Evolutionary conservation across 2,329 filamentous ascomycete species (phyloP).

Genomic region (Zymoseptoria ardabiliae): DNA sequence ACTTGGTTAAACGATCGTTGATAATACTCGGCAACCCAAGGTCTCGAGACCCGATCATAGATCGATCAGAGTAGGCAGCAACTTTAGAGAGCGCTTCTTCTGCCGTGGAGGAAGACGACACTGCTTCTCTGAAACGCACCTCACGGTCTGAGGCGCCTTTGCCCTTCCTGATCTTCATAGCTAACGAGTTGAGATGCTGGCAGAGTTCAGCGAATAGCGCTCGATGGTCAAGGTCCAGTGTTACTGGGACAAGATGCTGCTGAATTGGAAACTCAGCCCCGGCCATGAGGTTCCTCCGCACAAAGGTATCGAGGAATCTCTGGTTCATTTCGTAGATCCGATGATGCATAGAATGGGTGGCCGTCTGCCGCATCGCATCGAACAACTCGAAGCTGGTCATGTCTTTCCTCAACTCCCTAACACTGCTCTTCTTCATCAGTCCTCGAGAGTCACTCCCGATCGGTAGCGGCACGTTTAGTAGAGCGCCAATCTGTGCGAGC

Average conservation of each 20-base stretch:
- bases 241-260: constrained; percentile 39
- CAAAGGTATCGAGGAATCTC: constrained; percentile 48
- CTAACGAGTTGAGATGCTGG: constrained; percentile 45
- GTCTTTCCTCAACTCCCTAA: constrained; percentile 36
- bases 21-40: constrained; percentile 11
- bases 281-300: constrained; percentile 36
- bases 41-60: not conserved
- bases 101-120: constrained; percentile 39
- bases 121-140: constrained; percentile 39
- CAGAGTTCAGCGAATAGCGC: constrained; percentile 50
- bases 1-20: constrained; percentile 1
- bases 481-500: constrained; percentile 50
- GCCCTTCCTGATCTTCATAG: constrained; percentile 40
- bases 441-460: constrained; percentile 44
- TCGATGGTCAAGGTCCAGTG: constrained; percentile 42
- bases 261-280: constrained; percentile 37
- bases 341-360: constrained; percentile 47
- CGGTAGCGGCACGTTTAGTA: constrained; percentile 50
- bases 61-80: constrained; percentile 29
- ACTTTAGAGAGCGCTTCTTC: constrained; percentile 49
- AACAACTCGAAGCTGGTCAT: constrained; percentile 50
- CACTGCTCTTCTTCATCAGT: constrained; percentile 39
- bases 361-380: constrained; percentile 42
- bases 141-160: constrained; percentile 32
- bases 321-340: constrained; percentile 48